Evolutionary conservation across 2,329 filamentous ascomycete species (phyloP).

Genomic region (Amauroascus verrucosus): DNA sequence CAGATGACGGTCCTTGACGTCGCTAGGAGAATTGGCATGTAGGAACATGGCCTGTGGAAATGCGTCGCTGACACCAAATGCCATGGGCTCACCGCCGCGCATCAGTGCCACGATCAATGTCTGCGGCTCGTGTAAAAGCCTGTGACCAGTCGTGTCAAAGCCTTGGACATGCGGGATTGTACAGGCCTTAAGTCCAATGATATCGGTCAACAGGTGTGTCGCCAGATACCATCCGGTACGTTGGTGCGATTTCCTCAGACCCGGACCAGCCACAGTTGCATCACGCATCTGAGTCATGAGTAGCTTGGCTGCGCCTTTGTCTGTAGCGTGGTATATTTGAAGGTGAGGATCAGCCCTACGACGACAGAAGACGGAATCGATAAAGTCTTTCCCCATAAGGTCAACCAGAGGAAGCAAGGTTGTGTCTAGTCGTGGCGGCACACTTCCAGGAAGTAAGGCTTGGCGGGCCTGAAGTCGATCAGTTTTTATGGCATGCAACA

Average conservation of each 20-base stretch:
- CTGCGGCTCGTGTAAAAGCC: slow-evolving; percentile 37
- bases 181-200: slow-evolving; percentile 43
- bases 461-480: slow-evolving; percentile 39
- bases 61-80: slow-evolving; percentile 45
- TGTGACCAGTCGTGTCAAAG: slow-evolving; percentile 36
- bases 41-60: slow-evolving; percentile 46
- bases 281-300: slow-evolving; percentile 48
- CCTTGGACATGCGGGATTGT: slow-evolving; percentile 46
- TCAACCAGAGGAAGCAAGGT: slow-evolving; percentile 35
- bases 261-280: slow-evolving; percentile 36
- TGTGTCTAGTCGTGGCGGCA: slow-evolving; percentile 35
- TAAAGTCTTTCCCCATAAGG: slow-evolving; percentile 25
- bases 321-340: slow-evolving; percentile 37
- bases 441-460: slow-evolving; percentile 35
- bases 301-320: slow-evolving; percentile 39
- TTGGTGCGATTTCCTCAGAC: slow-evolving; percentile 42
- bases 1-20: slow-evolving; percentile 40
- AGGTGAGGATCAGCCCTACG: slow-evolving; percentile 6
- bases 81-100: slow-evolving; percentile 54
- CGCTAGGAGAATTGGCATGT: slow-evolving; percentile 33
- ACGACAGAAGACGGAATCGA: slow-evolving; percentile 20
- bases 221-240: slow-evolving; percentile 47
- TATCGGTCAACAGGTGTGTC: slow-evolving; percentile 35
- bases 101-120: slow-evolving; percentile 52
- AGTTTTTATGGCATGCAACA: slow-evolving; percentile 36